Base-by-base conservation (phyloP, 306 rosid species). In the Albizia julibrissin region DNA sequence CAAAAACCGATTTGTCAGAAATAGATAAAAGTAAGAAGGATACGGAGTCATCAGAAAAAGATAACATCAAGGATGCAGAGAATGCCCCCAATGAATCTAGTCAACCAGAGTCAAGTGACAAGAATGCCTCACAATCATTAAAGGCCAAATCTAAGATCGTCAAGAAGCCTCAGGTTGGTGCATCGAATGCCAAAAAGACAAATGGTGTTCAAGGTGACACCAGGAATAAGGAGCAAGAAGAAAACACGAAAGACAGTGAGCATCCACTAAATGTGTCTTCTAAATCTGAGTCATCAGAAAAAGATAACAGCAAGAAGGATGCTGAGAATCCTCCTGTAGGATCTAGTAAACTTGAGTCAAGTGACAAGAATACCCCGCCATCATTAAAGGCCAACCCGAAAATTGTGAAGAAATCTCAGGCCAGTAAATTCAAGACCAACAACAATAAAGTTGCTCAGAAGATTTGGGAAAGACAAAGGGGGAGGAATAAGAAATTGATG, bases 331-430 rank as follows among this genome's bases (percentile, higher is more conserved):
- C 77, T 75, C 21, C 68, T 15, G 85, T 85, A 75, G 90, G 84
- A 54, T 71, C 85, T 61, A 74, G 61, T 68, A 83, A 86, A 80
- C 79, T 75, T 21, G 92, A 77, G 82, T 75, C 75, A 21, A 84
- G 87, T 85, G 81, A 80, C 75, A 92, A 84, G 84, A 85, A 73
- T 73, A 85, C 84, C 56, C 84, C 84, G 9, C 85, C 10, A 73
- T 77, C 89, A 62, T 62, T 94, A 84, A 92, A 89, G 87, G 91
- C 90, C 22, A 93, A 87, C 73, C 59, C 83, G 27, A 89, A 84
- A 80, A 81, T 88, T 14, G 49, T 66, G 52, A 94, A 91, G 89
- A 93, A 88, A 79, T 75, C 92, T 73, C 70, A 40, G 12, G 76
- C 67, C 75, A 69, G 81, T 39, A 85, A 85, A 50, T 68, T 74